Evolutionary conservation across 116 monocot species (phyloP), one percentile per base, ranked within the genome.

Genomic region (Papilionanthe hybrid): DNA sequence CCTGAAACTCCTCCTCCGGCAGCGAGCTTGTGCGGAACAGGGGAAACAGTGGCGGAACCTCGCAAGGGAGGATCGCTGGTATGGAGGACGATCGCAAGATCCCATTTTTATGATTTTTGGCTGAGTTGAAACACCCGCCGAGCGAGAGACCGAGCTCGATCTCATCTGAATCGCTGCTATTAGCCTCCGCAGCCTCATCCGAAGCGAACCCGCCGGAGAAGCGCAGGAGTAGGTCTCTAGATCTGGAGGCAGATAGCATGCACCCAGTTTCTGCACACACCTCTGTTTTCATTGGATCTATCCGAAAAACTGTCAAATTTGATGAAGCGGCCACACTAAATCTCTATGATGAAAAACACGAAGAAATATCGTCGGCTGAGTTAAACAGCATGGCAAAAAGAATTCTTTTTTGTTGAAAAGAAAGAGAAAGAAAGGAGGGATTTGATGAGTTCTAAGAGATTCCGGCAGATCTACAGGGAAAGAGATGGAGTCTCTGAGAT

Each of bases 1-100:
- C 83, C 85, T 94, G 93, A 79, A 93, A 11, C 82, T 89, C 92
- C 86, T 87, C 91, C 72, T 86, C 87, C 12, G 93, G 95, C 78
- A 95, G 79, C n/a, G 95, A 95, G 78, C 86, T 85, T 49, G 93
- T 83, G 78, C 96, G 84, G 72, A 76, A 37, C 32, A 92, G 76
- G 32, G 75, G 74, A 1, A 75, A 44, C 44, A 57, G 7, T 10
- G 48, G 63, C 44, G 12, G 37, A 42, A 37, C 5, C 30, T 78
- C 29, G 83, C 81, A 20, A 57, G 23, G 30, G 77, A 87, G 82
- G 60, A 85, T 76, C 32, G 87, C 66, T 8, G 87, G 87, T 49
- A 87, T 76, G 47, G 90, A 90, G 4, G 87, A 80, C 6, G 87
- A 85, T 1, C 90, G 80, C 22, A 79, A 58, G 58, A 90, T 80